Evolutionary conservation across 768 basidiomycete species (phyloP).

Genomic region (Leccinum broughii): DNA sequence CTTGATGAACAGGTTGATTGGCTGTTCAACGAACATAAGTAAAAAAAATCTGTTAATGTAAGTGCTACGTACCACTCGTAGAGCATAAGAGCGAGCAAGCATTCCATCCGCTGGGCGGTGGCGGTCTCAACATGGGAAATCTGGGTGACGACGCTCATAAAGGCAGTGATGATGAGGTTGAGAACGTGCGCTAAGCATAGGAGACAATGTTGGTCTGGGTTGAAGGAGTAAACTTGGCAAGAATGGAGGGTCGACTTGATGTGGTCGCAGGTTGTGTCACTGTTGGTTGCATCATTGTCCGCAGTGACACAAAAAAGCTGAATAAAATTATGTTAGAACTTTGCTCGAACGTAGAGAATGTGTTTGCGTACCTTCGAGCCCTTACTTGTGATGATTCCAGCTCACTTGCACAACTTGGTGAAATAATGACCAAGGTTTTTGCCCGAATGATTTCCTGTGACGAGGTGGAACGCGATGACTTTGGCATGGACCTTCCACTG

Average conservation of each 20-base stretch:
- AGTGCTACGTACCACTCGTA: background rate
- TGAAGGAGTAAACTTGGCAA: background rate
- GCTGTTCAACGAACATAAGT: no score
- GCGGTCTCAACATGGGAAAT: background rate
- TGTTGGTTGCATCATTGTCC: background rate
- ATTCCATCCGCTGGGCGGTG: background rate
- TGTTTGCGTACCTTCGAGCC: background rate
- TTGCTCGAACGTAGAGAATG: background rate
- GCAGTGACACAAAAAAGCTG: background rate
- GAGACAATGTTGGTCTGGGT: no score
- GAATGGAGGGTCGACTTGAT: background rate
- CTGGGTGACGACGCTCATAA: background rate
- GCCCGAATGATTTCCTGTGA: background rate
- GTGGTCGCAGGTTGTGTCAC: background rate
- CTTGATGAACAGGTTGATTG: no score
- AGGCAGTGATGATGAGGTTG: background rate
- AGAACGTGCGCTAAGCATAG: no score
- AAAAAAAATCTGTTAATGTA: no score
- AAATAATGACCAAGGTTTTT: background rate
- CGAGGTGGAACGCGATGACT: background rate
- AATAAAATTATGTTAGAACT: background rate
- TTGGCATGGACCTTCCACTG: background rate
- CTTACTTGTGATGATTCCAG: background rate
- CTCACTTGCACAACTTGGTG: background rate
- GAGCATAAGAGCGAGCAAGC: background rate